Evolutionary conservation across 1,139 yeast species (phyloP).

Genomic region (Candida gigantensis): DNA sequence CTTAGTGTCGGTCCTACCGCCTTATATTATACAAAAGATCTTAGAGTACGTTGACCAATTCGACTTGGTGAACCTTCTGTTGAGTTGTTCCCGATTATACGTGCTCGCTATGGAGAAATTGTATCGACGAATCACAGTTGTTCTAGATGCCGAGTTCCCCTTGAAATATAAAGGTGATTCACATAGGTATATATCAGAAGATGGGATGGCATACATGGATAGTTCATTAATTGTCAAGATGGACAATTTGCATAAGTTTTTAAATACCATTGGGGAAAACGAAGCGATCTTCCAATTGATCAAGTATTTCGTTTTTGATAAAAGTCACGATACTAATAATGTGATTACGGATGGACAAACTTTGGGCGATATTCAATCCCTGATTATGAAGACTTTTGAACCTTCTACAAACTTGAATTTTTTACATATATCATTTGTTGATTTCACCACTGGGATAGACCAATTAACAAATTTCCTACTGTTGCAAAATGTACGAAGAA

Average conservation of each 20-base stretch:
- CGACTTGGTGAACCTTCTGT: slow-evolving; percentile 30
- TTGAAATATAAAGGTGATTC: slow-evolving; percentile 19
- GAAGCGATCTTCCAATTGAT: slow-evolving; percentile 24
- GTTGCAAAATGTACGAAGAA: slow-evolving; percentile 28
- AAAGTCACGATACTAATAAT: slow-evolving; percentile 23
- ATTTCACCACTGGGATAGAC: slow-evolving; percentile 27
- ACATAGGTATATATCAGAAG: slow-evolving; percentile 25
- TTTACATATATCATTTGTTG: slow-evolving; percentile 37
- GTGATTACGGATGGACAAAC: slow-evolving; percentile 9
- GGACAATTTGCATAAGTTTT: slow-evolving; percentile 22
- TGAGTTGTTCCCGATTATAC: slow-evolving; percentile 26
- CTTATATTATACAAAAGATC: slow-evolving; percentile 13
- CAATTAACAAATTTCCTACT: slow-evolving; percentile 28
- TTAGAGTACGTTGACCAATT: slow-evolving; percentile 31
- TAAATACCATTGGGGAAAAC: slow-evolving; percentile 21
- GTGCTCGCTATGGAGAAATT: slow-evolving; percentile 26
- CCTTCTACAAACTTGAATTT: slow-evolving; percentile 29
- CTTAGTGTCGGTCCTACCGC: slow-evolving; percentile 10
- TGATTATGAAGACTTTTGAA: slow-evolving; percentile 32
- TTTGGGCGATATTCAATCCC: slow-evolving; percentile 22
- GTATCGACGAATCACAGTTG: slow-evolving; percentile 34
- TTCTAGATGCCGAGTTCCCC: slow-evolving; percentile 34
- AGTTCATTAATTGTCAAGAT: slow-evolving; percentile 27
- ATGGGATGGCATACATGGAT: slow-evolving; percentile 36
- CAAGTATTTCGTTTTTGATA: slow-evolving; percentile 37